These are phyloP conservation scores for Fraxinus dipetala DNA, from an alignment of 305 asterid genomes.

Conservation along the genomic window DNA sequence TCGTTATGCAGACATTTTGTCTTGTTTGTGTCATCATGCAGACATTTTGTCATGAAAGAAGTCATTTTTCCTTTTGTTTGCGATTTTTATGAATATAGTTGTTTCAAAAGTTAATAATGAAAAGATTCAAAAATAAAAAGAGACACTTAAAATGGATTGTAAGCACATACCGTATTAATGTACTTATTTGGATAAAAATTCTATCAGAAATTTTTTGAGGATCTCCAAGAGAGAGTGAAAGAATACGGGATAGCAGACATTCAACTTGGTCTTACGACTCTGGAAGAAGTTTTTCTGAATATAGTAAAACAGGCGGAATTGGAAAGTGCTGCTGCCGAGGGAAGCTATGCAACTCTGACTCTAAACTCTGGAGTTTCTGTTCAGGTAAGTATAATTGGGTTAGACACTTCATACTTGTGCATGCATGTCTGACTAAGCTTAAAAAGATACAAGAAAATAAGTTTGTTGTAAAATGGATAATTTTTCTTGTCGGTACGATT, in stretches of 20 bases:
- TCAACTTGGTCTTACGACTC: conserved; percentile 86
- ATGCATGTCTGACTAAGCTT: neutral
- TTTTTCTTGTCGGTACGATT: neutral
- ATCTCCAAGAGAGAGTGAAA: conserved; percentile 60
- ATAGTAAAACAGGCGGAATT: conserved; percentile 75
- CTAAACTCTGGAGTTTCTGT: conserved; percentile 58
- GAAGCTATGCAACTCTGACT: conserved; percentile 48
- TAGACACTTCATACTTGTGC: neutral
- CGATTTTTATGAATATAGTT: neutral
- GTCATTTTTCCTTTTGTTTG: neutral
- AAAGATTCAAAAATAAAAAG: neutral
- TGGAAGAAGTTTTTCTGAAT: conserved; percentile 88
- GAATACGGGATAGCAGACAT: conserved; percentile 71
- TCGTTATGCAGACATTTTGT: neutral
- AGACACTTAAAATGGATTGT: neutral
- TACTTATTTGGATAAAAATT: neutral
- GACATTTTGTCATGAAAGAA: neutral
- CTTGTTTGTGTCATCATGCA: neutral
- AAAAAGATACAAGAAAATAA: neutral
- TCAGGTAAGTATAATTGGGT: conserved; percentile 37
- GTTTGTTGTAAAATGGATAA: neutral
- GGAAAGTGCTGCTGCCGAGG: conserved; percentile 60
- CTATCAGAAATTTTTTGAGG: conserved; percentile 62
- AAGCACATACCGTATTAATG: neutral
- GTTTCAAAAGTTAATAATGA: neutral